Evolutionary conservation across 306 rosid species (phyloP).

Genomic region (Prunus persica): DNA sequence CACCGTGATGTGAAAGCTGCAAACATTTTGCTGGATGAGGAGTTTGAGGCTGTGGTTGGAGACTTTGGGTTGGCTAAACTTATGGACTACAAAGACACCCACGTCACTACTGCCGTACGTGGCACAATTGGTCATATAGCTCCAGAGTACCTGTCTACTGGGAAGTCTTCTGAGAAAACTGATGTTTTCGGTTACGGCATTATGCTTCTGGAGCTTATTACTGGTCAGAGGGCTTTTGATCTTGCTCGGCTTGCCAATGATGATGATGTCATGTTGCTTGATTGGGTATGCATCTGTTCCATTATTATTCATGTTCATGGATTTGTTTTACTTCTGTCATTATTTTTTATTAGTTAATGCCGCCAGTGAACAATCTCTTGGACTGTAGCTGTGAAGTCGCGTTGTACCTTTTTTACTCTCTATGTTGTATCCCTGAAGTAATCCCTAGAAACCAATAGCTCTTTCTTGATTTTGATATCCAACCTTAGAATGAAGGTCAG

Average conservation of each 20-base stretch:
- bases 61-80: slow-evolving; percentile 98
- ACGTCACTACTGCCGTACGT: slow-evolving; percentile 90
- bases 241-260: slow-evolving; percentile 98
- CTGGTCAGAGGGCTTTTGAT: slow-evolving; percentile 97
- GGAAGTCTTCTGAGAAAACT: slow-evolving; percentile 95
- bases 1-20: slow-evolving; percentile 99
- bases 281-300: slow-evolving; percentile 72
- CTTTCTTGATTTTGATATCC: neutral
- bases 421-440: neutral
- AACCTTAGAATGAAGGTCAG: neutral
- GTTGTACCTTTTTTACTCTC: neutral
- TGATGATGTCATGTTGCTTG: slow-evolving; percentile 98
- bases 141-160: slow-evolving; percentile 91
- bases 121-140: slow-evolving; percentile 98
- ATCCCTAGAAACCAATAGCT: neutral
- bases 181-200: slow-evolving; percentile 95
- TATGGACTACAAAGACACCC: slow-evolving; percentile 99
- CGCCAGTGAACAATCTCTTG: neutral
- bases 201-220: slow-evolving; percentile 96
- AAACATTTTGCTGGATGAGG: slow-evolving; percentile 92
- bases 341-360: neutral
- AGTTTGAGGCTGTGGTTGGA: slow-evolving; percentile 98
- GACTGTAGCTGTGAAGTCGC: neutral
- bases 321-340: slow-evolving; percentile 4
- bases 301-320: slow-evolving; percentile 3